Evolutionary conservation across 1,284 basidiomycete species (phyloP), one percentile per base, ranked within the genome.

Genomic region (Gymnopus androsaceus): DNA sequence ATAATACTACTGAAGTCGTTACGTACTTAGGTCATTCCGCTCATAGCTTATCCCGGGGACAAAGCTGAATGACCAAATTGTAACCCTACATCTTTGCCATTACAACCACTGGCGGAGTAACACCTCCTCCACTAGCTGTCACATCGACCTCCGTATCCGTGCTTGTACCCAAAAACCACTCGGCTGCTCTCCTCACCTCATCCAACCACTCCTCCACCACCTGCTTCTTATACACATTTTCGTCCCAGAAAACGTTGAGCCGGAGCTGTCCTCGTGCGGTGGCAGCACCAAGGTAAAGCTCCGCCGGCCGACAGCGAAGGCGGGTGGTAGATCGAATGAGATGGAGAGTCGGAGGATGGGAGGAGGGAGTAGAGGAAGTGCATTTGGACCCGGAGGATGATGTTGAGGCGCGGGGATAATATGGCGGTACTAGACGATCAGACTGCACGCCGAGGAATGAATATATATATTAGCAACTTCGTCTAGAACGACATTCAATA

Each of bases 201-300:
- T 66, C 59, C 30, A 81, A 56, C 78, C 78, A 80, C 59, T 79
- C 77, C 5, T 56, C 55, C 6, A 78, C 68, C 2, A 72, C 50
- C 1, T 56, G 67, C 21, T 69, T 62, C 2, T 75, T 69, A 46
- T 72, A 80, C 2, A 75, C 73, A 59, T 79, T 78, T 4, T 61
- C 60, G 54, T 81, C 79, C 60, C 67, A 81, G 54, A 67, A 74
- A 0, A 75, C 54, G 15, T 61, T 44, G 17, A 80, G 41, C 8
- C 59, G 63, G 31, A 81, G 55, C 28, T 70, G 63, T 37, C 69
- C 61, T n/a, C 63, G 59, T 6, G 62, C 63, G 4, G 69, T 75
- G 4, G 65, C 56, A 3, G 81, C 75, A 2, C 76, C 74, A 1
- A 82, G 69, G 57, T 82, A 82, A 19, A 82, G 65, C 60, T 83